phyloP scores from a whole-genome alignment of 1,284 basidiomycete species.

The Papiliotrema flavescens region DNA sequence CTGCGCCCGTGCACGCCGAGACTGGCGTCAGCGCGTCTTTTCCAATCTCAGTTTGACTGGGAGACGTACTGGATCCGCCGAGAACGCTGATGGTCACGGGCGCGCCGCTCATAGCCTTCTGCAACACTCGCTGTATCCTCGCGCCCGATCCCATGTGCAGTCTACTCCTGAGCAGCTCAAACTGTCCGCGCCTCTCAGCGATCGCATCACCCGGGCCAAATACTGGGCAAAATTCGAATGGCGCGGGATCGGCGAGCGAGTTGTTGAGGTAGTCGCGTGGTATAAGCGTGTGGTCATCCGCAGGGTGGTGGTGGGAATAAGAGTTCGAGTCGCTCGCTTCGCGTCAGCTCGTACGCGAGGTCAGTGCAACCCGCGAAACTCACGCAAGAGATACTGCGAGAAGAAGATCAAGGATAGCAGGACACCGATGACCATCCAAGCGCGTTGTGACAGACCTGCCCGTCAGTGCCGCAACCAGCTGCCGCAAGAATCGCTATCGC shows the following conservation, averaged over 20 bases:
- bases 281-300: slow-evolving; percentile 49
- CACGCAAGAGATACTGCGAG: slow-evolving; percentile 34
- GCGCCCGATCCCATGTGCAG: slow-evolving; percentile 76
- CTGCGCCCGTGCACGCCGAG: slow-evolving; percentile 87
- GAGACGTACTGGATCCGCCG: slow-evolving; percentile 80
- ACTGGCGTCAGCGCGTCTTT: slow-evolving; percentile 52
- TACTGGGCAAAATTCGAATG: slow-evolving; percentile 85
- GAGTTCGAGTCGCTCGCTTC: background rate
- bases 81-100: slow-evolving; percentile 87
- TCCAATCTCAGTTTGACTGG: no score
- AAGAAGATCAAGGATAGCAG: slow-evolving; percentile 32
- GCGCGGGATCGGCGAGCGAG: slow-evolving; percentile 58
- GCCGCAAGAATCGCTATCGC: background rate
- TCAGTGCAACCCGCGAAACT: slow-evolving; percentile 9
- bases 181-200: slow-evolving; percentile 69
- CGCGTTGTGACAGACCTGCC: slow-evolving; percentile 33
- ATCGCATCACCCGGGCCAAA: slow-evolving; percentile 77
- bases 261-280: slow-evolving; percentile 51
- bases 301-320: slow-evolving; percentile 3
- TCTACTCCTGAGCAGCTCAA: slow-evolving; percentile 70
- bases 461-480: background rate
- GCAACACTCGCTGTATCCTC: slow-evolving; percentile 74
- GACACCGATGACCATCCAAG: slow-evolving; percentile 31
- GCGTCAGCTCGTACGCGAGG: background rate
- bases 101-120: slow-evolving; percentile 76